Conservation (phyloP, 2,329 filamentous ascomycete genomes). For the Decorospora gaudefroyi region DNA sequence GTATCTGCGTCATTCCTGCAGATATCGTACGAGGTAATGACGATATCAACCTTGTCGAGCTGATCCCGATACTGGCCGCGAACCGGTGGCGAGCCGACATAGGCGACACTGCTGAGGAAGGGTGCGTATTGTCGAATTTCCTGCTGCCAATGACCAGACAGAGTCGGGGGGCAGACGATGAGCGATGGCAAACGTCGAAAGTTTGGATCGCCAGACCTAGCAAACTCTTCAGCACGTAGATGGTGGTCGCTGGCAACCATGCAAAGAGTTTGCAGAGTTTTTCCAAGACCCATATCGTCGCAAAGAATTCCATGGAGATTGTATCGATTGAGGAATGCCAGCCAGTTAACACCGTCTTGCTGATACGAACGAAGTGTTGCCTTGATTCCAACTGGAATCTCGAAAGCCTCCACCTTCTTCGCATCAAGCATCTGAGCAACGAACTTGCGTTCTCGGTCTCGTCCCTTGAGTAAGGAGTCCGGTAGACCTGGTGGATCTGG, state of each 20-base stretch:
- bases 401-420: constrained; percentile 93
- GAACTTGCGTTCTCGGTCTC: constrained; percentile 93
- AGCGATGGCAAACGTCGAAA: constrained; percentile 81
- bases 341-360: constrained; percentile 98
- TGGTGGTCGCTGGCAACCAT: constrained; percentile 98
- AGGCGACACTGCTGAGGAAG: constrained; percentile 86
- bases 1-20: constrained; percentile 93
- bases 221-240: constrained; percentile 85
- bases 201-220: constrained; percentile 78
- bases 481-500: constrained; percentile 94
- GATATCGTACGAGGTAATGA: constrained; percentile 97
- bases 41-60: constrained; percentile 81
- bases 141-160: constrained; percentile 98
- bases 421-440: constrained; percentile 95
- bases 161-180: constrained; percentile 92
- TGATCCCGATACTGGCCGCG: constrained; percentile 70
- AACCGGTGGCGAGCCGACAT: constrained; percentile 85
- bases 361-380: constrained; percentile 95
- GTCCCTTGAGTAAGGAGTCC: constrained; percentile 80
- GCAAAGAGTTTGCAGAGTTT: constrained; percentile 95
- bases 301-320: constrained; percentile 97
- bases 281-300: constrained; percentile 98
- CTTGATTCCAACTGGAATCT: constrained; percentile 95
- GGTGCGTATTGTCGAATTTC: constrained; percentile 95
- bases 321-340: constrained; percentile 96